Evolutionary conservation across 2,329 filamentous ascomycete species (phyloP), one percentile per base, ranked within the genome.

Genomic region (Amauroascus niger): DNA sequence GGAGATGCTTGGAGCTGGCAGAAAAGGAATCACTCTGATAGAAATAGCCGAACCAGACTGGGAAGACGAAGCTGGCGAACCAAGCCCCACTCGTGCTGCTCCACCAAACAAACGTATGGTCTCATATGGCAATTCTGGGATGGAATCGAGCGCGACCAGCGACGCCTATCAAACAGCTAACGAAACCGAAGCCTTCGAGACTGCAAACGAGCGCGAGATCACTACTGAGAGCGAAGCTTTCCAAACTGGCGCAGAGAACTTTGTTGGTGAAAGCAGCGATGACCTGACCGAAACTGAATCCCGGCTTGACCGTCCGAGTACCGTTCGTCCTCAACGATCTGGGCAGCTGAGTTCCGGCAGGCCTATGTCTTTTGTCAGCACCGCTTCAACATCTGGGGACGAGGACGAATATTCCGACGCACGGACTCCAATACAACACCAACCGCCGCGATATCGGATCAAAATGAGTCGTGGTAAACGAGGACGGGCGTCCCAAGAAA

Each of bases 191-290:
- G 78, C 76, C 39, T 86, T 86, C 57, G 82, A 86, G 65, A 86
- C 83, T 41, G 83, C 83, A 22, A 87, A 94, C 63, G 91, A 96
- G 69, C 82, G 82, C 26, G 79, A 79, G 53, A 78, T 74, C 6
- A 80, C 76, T 11, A 95, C 88, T 0, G 90, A 95, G 71, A 95
- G 89, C 9, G 91, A 97, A 61, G 88, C 88, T 58, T 97, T 97
- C 80, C 87, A 95, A 67, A 96, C 91, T 3, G 89, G 87, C n/a
- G 81, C 83, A 14, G 93, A 97, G 65, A 82, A 76, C 57, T 71
- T 83, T 58, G 76, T 75, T 52, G 77, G 77, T 62, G 86, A 88
- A 14, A 89, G 84, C 64, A 86, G 82, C 54, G 88, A 88, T 57
- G 86, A 89, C 60, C 75, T 86, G 46, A 95, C 89, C 0, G 91